Conservation (phyloP, 1,284 basidiomycete genomes). For the Sporisorium sorghi region DNA sequence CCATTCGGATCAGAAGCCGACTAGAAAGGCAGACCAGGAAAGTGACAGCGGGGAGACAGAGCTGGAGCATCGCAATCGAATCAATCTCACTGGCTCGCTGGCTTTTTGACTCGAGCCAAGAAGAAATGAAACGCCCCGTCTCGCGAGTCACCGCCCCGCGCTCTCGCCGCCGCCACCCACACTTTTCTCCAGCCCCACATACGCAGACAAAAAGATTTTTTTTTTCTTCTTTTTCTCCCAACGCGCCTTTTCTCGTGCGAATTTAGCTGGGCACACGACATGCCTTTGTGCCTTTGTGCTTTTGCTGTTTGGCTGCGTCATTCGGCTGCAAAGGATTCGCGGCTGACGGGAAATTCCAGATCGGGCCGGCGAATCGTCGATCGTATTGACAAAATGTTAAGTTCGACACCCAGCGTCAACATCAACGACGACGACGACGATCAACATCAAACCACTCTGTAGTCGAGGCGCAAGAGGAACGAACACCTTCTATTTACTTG, state of each 20-base stretch:
- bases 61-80: not conserved
- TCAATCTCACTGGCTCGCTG: conserved; percentile 5
- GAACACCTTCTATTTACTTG: not conserved
- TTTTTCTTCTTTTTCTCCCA: not conserved
- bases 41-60: not conserved
- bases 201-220: conserved; percentile 2
- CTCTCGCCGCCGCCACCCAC: too few species aligned
- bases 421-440: not conserved
- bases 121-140: not conserved
- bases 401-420: not conserved
- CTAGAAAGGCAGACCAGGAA: not conserved
- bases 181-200: too few species aligned
- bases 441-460: not conserved
- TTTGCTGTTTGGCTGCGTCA: conserved; percentile 3
- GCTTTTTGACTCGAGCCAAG: too few species aligned
- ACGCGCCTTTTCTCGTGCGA: conserved; percentile 5
- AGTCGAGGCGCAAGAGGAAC: not conserved
- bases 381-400: not conserved
- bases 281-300: too few species aligned
- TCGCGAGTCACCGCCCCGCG: conserved; percentile 4
- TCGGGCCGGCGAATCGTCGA: not conserved
- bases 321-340: not conserved
- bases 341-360: too few species aligned
- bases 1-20: conserved; percentile 2
- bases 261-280: not conserved